A percentile compares a stretch with the other conserved stretches of the same genome.
These are phyloP conservation scores for Cardiosporidium cionae DNA, from an alignment of 169 alveolate genomes.

Conservation along the genomic window DNA sequence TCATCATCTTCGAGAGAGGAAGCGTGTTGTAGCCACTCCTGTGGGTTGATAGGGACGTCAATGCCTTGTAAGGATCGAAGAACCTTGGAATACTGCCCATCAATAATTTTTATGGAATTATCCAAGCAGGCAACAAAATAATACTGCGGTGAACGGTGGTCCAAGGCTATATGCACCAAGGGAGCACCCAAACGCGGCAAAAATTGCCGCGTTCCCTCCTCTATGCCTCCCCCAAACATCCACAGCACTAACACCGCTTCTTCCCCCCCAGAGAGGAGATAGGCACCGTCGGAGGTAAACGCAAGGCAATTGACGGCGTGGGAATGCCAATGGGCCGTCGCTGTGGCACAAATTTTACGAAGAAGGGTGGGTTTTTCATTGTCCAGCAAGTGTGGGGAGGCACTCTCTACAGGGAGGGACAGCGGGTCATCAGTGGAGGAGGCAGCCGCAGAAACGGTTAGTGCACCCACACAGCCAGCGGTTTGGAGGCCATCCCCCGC, in stretches of 20 bases:
- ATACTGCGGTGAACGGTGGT: neutral
- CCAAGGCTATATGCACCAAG: constrained; percentile 9
- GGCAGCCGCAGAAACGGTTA: neutral
- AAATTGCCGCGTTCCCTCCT: constrained; percentile 38
- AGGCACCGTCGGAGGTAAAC: constrained; percentile 50
- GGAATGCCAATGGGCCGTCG: constrained; percentile 66
- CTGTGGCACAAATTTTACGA: neutral
- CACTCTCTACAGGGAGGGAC: no score
- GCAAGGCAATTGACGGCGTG: constrained; percentile 48
- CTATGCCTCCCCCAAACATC: constrained; percentile 51
- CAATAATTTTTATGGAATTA: constrained; percentile 10
- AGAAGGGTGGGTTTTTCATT: neutral
- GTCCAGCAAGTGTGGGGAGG: neutral
- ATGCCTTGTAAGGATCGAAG: neutral
- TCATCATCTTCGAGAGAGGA: no score
- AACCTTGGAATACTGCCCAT: neutral
- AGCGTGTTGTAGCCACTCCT: no score
- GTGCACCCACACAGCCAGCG: neutral
- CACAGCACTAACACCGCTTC: constrained; percentile 75
- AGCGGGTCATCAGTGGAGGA: neutral
- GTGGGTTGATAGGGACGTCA: constrained; percentile 25
- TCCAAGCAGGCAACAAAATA: constrained; percentile 9
- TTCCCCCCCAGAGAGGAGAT: constrained; percentile 61
- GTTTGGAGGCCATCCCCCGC: neutral
- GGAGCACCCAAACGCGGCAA: constrained; percentile 64